phyloP scores from a whole-genome alignment of 148 eudicot genomes.

The Suaeda aralocaspica region DNA sequence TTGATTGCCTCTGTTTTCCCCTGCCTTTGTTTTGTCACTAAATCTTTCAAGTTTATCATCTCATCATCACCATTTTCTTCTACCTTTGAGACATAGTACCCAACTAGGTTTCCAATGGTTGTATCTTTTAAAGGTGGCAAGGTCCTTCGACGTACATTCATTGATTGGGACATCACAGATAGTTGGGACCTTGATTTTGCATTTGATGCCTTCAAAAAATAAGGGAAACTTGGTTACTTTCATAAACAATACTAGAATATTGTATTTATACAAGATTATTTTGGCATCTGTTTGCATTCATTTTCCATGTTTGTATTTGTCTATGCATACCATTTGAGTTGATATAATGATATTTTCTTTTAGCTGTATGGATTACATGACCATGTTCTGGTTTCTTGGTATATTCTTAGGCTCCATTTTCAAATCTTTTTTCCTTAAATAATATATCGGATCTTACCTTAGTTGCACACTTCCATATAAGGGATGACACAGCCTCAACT shows the following conservation, averaged over 20 bases:
- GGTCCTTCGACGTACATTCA: conserved; percentile 37
- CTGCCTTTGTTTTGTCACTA: conserved; percentile 30
- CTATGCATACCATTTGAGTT: too few species aligned
- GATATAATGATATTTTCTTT: too few species aligned
- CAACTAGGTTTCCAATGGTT: conserved; percentile 34
- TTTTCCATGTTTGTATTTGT: too few species aligned
- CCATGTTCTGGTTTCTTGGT: too few species aligned
- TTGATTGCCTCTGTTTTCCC: conserved; percentile 30
- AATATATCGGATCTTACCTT: conserved; percentile 30
- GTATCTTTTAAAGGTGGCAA: conserved; percentile 27
- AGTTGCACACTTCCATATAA: conserved; percentile 36
- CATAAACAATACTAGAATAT: too few species aligned
- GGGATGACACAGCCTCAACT: conserved; percentile 39
- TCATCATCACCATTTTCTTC: conserved; percentile 10
- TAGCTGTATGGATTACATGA: too few species aligned
- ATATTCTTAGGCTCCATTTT: too few species aligned
- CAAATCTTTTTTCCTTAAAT: too few species aligned
- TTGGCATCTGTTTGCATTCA: too few species aligned
- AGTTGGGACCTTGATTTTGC: conserved; percentile 16
- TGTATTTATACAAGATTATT: too few species aligned
- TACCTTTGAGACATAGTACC: conserved; percentile 25
- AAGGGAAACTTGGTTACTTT: background rate
- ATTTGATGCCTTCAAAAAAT: conserved; percentile 25
- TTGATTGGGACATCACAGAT: conserved; percentile 36
- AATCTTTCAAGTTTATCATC: conserved; percentile 6